Evolutionary conservation across 352 stramenopile genomes (phyloP).

Genomic region (Globisporangium cederbergense): DNA sequence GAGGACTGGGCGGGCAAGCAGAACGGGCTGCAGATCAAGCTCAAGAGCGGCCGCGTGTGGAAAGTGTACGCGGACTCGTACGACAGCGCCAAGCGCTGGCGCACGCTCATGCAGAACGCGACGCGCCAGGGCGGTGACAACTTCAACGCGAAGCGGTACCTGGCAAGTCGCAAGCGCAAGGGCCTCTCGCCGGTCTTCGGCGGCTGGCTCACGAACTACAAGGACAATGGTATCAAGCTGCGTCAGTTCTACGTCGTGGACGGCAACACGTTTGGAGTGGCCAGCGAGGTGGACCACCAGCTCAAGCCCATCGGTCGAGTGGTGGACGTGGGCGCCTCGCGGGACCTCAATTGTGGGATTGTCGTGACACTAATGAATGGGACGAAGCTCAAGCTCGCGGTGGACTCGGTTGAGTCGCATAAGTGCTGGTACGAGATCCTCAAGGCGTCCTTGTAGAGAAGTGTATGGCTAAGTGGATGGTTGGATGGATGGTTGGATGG

Average conservation of each 20-base stretch:
- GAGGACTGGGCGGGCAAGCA: slow-evolving; percentile 69
- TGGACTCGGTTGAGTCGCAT: slow-evolving; percentile 64
- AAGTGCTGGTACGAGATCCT: slow-evolving; percentile 78
- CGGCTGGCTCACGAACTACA: slow-evolving; percentile 71
- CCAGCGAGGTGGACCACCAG: slow-evolving; percentile 79
- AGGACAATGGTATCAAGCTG: slow-evolving; percentile 31
- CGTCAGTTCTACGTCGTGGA: slow-evolving; percentile 80
- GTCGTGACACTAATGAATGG: slow-evolving; percentile 61
- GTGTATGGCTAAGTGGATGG: neutral
- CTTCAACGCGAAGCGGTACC: slow-evolving; percentile 69
- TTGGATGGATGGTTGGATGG: neutral
- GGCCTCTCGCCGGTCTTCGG: slow-evolving; percentile 66
- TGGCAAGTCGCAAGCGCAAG: slow-evolving; percentile 62
- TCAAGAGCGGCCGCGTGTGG: slow-evolving; percentile 69
- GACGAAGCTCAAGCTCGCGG: slow-evolving; percentile 60
- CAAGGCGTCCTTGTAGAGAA: slow-evolving; percentile 23
- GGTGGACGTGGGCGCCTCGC: slow-evolving; percentile 57
- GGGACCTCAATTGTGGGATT: slow-evolving; percentile 64
- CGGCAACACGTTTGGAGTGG: slow-evolving; percentile 59
- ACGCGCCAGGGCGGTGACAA: slow-evolving; percentile 40
- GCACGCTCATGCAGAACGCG: slow-evolving; percentile 51
- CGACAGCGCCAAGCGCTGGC: slow-evolving; percentile 74
- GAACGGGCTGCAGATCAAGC: slow-evolving; percentile 62
- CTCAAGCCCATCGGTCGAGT: slow-evolving; percentile 62
- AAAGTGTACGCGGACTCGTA: slow-evolving; percentile 71